Conservation (phyloP, 225 moss, liverwort and hornwort species). For the Marchantia polymorpha region DNA sequence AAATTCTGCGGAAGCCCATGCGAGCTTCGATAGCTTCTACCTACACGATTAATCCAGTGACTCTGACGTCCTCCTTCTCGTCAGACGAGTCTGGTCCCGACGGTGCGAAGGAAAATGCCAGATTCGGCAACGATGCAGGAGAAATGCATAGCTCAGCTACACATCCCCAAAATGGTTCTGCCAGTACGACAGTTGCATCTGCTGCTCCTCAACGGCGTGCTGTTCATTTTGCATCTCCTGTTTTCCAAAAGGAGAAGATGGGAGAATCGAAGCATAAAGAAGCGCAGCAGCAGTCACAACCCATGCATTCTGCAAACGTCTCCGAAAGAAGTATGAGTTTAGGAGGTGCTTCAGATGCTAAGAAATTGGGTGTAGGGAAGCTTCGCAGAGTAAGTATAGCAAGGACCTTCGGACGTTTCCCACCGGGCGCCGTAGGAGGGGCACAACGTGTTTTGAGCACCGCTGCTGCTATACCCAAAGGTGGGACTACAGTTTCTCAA, state of each 20-base stretch:
- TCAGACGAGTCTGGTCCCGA: constrained; percentile 35
- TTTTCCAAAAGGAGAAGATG: constrained; percentile 39
- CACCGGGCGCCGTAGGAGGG: constrained; percentile 24
- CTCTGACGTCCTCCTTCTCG: constrained; percentile 37
- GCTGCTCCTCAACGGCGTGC: constrained; percentile 31
- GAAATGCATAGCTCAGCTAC: constrained; percentile 22
- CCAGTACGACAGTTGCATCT: constrained; percentile 16
- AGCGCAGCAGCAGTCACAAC: neutral
- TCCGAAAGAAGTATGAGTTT: constrained; percentile 23
- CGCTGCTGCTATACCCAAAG: constrained; percentile 13
- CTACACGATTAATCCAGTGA: constrained; percentile 37
- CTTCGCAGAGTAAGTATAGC: constrained; percentile 40
- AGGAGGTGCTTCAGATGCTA: constrained; percentile 31
- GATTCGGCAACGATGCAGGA: constrained; percentile 20
- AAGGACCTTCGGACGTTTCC: constrained; percentile 31
- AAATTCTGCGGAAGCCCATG: constrained; percentile 30
- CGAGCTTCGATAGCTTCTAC: constrained; percentile 47
- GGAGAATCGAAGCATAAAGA: constrained; percentile 7
- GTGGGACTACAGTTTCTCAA: constrained; percentile 16
- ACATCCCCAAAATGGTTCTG: constrained; percentile 20
- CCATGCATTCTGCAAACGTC: too few species aligned
- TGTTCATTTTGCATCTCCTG: constrained; percentile 47
- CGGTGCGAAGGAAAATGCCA: constrained; percentile 32
- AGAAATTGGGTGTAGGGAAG: constrained; percentile 36
- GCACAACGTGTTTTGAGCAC: constrained; percentile 43